Evolutionary conservation across 31 red algal genomes (phyloP), one percentile per base, ranked within the genome.

Genomic region (Odonthalia washingtoniensis): DNA sequence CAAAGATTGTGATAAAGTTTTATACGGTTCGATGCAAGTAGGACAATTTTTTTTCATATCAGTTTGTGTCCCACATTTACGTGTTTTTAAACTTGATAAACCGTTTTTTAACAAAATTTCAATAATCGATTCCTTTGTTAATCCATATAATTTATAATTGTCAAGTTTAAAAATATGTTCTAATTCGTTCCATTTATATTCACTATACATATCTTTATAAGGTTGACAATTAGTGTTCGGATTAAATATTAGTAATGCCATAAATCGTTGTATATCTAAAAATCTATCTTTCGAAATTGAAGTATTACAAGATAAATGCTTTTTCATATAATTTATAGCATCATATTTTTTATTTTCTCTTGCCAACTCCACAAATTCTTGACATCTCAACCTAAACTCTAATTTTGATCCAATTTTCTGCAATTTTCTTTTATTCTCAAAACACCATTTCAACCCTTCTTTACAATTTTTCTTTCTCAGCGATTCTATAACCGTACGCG

Each of bases 301-400:
- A 3, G 61, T 63, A n/a, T n/a, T n/a, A n/a, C n/a, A n/a, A 2
- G 73, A 65, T 4, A 98, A 63, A 84, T 98, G 80, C 77, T 91
- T 94, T 38, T 68, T 70, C 77, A 95, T 95, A 88, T 98, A 95
- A 1, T 44, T 33, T 24, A 96, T 89, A 2, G 97, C 94, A 32
- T 92, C 97, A 18, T 42, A 49, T 42, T 87, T 88, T 3, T 89
- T 77, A 6, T 90, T 87, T 27, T 77, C 81, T 30, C 97, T 75
- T 38, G 94, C 88, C 49, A 90, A 84, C 74, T 98, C 97, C 21
- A 98, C 93, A 94, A 98, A 98, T 84, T 96, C 97, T 42, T 98
- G 97, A 6, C 93, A 52, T 27, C 94, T 46, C 40, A 98, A 72
- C 27, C 92, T 78, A 82, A 98, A 95, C 62, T 96, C 94, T 17